These are phyloP conservation scores for Nannochloris sp. DNA, from an alignment of 139 green algal species.

Conservation along the genomic window DNA sequence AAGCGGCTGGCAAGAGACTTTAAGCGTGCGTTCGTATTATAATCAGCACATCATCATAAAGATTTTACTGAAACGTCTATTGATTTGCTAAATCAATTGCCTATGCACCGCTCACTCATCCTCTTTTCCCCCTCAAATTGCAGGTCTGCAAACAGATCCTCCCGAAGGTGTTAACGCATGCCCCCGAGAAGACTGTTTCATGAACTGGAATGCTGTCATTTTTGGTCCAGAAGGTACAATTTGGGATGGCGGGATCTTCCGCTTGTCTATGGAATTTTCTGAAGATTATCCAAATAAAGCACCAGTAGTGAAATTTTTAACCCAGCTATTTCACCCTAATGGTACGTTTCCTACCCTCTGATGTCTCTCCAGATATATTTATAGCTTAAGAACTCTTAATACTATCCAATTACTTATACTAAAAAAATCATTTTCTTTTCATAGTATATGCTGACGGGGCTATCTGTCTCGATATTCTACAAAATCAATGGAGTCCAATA, in stretches of 20 bases:
- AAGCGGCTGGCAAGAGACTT: slow-evolving; percentile 28
- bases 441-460: slow-evolving; percentile 90
- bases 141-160: slow-evolving; percentile 80
- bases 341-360: too few species aligned
- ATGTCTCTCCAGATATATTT: slow-evolving; percentile 20
- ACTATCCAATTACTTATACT: neutral
- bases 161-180: slow-evolving; percentile 89
- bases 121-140: neutral
- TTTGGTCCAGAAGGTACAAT: slow-evolving; percentile 94
- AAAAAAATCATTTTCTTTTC: neutral
- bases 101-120: too few species aligned
- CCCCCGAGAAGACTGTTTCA: slow-evolving; percentile 92
- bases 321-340: slow-evolving; percentile 96
- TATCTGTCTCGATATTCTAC: slow-evolving; percentile 98
- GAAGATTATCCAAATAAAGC: slow-evolving; percentile 99
- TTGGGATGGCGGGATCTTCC: slow-evolving; percentile 97
- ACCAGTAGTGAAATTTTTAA: slow-evolving; percentile 90
- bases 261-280: slow-evolving; percentile 88
- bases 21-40: slow-evolving; percentile 17
- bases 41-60: too few species aligned
- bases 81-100: too few species aligned
- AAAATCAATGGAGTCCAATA: slow-evolving; percentile 99
- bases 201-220: slow-evolving; percentile 99
- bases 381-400: neutral
- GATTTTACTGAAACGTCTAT: too few species aligned